Base-by-base conservation (phyloP, 345 rosid species). In the Arabis hirsuta region DNA sequence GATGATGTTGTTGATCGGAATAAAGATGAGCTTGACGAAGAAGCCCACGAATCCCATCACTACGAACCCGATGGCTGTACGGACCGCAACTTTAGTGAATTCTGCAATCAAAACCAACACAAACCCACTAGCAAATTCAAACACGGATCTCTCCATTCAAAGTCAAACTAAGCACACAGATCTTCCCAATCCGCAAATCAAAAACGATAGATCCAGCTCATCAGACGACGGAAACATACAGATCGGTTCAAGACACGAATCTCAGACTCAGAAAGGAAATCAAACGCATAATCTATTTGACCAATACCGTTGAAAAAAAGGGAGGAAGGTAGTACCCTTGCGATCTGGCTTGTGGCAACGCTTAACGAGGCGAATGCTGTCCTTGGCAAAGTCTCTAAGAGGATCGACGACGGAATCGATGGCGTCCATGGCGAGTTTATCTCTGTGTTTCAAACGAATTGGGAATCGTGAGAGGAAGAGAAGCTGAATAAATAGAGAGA, bases 311-410 rank as follows among this genome's bases (percentile, higher is more conserved):
- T 34, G 26, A 31, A 31, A 3, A n/a, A n/a, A n/a, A n/a, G n/a
- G 6, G 16, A 47, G 31, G 16, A 20, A 16, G 6, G n/a, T 65
- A 5, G 3, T 69, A 85, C 92, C 90, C 81, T 89, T 87, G 47
- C 88, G 85, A 74, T 89, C 96, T 73, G 96, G 92, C 59, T 89
- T 89, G 84, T 89, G 92, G 62, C 96, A 89, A 51, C 96, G 80
- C 84, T 89, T 89, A 52, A 89, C 90, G 71, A 87, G 88, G 22
- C 96, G 92, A 22, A 79, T 79, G 53, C 96, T 87, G 62, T 89
- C 92, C 75, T 87, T 87, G 24, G 92, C 87, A 69, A 89, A 89
- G 42, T 87, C 90, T 74, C 96, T 87, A 43, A 89, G 84, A 12
- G 96, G 96, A 81, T 87, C 92, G 36, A 87, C 79, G 20, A 83